Base-by-base conservation (phyloP, 139 green algal genomes). In the Diplosphaera chodatii region DNA sequence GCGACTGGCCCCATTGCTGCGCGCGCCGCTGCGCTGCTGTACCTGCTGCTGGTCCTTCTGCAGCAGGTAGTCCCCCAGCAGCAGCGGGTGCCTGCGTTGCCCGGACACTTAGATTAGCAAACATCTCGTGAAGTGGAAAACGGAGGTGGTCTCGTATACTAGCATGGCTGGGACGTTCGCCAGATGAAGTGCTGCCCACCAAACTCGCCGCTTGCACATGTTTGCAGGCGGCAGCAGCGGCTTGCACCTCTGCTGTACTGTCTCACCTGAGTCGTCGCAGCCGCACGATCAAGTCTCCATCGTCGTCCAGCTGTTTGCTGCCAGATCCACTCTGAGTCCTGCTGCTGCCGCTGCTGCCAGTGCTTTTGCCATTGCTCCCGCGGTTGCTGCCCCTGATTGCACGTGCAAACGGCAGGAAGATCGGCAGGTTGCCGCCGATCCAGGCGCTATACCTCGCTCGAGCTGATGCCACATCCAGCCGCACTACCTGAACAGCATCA, bases 381-480 rank as follows among this genome's bases (percentile, higher is more conserved):
- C n/a, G n/a, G n/a, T 71, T 77, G 62, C 71, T 66, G 63, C 68
- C 62, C 64, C 73, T 3, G 73, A 63, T 8, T 30, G 64, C 33
- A 62, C 72, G 2, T 3, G 79, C 69, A 48, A 89, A 90, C 13
- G 80, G 72, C 5, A 83, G 74, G 16, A 94, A 80, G 40, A 76
- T 29, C 0, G 89, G 82, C 40, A 91, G 55, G 16, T 74, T 66
- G 13, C 83, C 91, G 18, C 78, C 80, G 27, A 94, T 80, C 87
- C 88, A 95, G 23, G 73, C 55, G 31, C 86, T 84, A 68, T 90
- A 95, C 23, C 88, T 77, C 13, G 79, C 80, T 27, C 75, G 74
- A 5, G 89, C 86, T 1, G 75, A 73, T 18, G 81, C 66, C 21
- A 76, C 66, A 64, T 96, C 91, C 72, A 94, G 75, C 84, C 78